Base-by-base conservation (phyloP, 768 basidiomycete species). In the Kwoniella botswanensis region DNA sequence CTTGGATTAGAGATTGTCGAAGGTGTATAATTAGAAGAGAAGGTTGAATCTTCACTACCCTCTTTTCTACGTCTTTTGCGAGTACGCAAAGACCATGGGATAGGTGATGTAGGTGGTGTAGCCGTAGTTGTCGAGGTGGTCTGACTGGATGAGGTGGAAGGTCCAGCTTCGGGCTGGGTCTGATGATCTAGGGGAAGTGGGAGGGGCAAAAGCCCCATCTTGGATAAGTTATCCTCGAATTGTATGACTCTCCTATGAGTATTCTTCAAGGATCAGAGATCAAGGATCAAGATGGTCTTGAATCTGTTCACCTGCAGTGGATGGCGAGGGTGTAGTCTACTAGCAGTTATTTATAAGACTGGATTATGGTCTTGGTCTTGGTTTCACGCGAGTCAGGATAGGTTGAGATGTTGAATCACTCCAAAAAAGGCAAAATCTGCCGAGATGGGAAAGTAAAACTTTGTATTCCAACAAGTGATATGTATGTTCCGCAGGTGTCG, bases 31-130 rank as follows among this genome's bases (percentile, higher is more conserved):
- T 35, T n/a, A 43, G 10, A 44, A 22, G 18, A 17, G 13, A 17
- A 59, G 13, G 26, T 26, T 63, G 24, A 26, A 35, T 65, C 62
- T 35, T 52, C 44, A 21, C 41, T 12, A 9, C 50, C 22, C 42
- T 17, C n/a, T 65, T 42, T 65, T 9, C 53, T 44, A 65, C 63
- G 63, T 65, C 61, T 41, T 62, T 65, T 65, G 13, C 63, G 50
- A 6, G 35, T 61, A 35, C 59, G 57, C 4, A 17, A 13, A 15
- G 13, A 13, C 26, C 21, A 52, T 53, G 44, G 60, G 42, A 68
- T 24, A 21, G 67, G 67, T 10, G 67, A 68, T 22, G 67, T 68
- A 46, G 67, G 67, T 9, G 67, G 67, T 18, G 67, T 68, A 15
- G 58, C 59, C 24, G 54, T 55, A 55, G 54, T n/a, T 21, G 54